Conservation (phyloP, 2,329 filamentous ascomycete genomes). For the Hymenotorrendiella dingleyae region DNA sequence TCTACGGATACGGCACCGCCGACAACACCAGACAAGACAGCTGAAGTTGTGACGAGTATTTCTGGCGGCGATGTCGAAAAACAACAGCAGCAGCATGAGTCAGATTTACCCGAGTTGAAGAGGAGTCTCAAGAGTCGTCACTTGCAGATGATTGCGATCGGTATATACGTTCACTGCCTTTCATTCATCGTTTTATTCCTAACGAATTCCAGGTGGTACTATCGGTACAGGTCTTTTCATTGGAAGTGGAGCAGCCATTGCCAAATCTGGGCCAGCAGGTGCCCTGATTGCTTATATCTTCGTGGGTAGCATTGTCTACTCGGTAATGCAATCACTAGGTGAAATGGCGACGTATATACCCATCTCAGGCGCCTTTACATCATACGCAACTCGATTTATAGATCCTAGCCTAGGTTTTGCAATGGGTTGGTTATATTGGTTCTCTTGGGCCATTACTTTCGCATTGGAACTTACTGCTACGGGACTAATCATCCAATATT, state of each 20-base stretch:
- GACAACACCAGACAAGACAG: no score
- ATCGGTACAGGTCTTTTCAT: constrained; percentile 71
- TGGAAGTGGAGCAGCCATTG: constrained; percentile 57
- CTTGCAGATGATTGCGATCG: constrained; percentile 62
- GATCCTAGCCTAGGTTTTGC: constrained; percentile 68
- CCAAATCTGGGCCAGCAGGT: constrained; percentile 58
- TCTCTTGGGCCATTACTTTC: constrained; percentile 68
- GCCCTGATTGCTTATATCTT: constrained; percentile 64
- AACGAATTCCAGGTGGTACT: constrained; percentile 43
- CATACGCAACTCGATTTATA: constrained; percentile 70
- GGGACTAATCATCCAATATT: constrained; percentile 71
- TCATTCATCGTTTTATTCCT: not conserved
- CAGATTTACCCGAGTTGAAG: constrained; percentile 15
- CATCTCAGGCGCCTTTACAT: constrained; percentile 68
- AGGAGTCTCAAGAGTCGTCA: constrained; percentile 49
- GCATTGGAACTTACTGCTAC: constrained; percentile 68
- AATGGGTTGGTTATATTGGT: constrained; percentile 83
- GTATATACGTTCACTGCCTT: constrained; percentile 18
- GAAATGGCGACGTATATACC: constrained; percentile 77
- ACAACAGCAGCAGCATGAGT: constrained; percentile 9
- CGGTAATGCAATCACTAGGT: constrained; percentile 63
- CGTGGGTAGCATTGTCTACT: constrained; percentile 67
- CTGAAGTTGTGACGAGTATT: no score
- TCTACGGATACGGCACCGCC: no score
- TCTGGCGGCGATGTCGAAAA: constrained; percentile 25